Evolutionary conservation across 2,329 filamentous ascomycete species (phyloP).

Genomic region (Whalleya microplaca): DNA sequence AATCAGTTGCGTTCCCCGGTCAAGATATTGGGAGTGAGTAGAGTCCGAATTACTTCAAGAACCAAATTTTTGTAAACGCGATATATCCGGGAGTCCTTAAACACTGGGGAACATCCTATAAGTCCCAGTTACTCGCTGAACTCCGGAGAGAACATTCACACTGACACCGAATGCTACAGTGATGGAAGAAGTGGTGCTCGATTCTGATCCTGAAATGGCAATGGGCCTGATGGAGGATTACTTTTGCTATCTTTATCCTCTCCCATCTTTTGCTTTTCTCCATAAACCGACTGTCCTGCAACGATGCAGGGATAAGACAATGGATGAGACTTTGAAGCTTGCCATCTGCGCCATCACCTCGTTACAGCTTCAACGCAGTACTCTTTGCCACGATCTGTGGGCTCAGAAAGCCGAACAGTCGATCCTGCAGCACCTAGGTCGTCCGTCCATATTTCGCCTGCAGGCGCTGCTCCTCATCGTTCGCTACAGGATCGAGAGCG

Average conservation of each 20-base stretch:
- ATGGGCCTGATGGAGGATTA: conserved; percentile 34
- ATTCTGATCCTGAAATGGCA: conserved; percentile 20
- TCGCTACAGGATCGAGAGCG: conserved; percentile 38
- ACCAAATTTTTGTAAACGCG: no score
- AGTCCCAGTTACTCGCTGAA: no score
- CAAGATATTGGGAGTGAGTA: conserved; percentile 12
- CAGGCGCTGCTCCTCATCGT: conserved; percentile 39
- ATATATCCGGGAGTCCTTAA: no score
- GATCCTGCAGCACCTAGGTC: conserved; percentile 38
- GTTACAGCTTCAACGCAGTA: conserved; percentile 34
- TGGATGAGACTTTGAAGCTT: conserved; percentile 37
- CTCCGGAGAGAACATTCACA: no score
- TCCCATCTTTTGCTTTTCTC: conserved; percentile 41
- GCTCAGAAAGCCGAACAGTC: conserved; percentile 37
- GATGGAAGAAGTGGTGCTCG: conserved; percentile 14
- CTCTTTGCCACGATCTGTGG: conserved; percentile 33
- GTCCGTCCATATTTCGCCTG: conserved; percentile 38
- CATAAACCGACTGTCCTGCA: conserved; percentile 39
- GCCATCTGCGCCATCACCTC: conserved; percentile 40
- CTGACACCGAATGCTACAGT: no score
- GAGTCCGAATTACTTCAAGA: no score
- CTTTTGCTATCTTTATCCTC: conserved; percentile 37
- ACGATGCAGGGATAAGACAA: conserved; percentile 35
- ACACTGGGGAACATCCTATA: no score
- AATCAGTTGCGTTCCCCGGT: neutral